Conservation (phyloP, 208 protist genomes). For the Blastocrithidia nonstop region DNA sequence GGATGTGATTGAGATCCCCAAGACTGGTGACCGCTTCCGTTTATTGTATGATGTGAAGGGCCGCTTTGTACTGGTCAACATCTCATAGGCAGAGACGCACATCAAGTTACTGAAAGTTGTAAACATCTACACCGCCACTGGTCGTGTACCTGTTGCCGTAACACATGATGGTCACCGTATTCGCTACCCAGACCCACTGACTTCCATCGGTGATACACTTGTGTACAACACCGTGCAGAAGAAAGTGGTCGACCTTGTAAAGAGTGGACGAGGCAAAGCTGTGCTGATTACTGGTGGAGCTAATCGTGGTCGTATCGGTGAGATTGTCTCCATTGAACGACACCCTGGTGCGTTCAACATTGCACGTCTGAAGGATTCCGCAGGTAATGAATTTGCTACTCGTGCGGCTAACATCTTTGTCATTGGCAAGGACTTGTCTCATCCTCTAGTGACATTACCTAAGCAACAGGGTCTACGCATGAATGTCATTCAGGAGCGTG, state of each 20-base stretch:
- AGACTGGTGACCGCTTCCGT: conserved; percentile 97
- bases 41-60: conserved; percentile 99
- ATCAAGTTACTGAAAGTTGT: conserved; percentile 96
- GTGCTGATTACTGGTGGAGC: conserved; percentile 95
- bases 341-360: conserved; percentile 96
- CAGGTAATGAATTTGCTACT: conserved; percentile 94
- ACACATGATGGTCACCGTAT: conserved; percentile 99
- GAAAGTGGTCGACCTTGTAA: conserved; percentile 87
- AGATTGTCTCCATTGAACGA: conserved; percentile 86
- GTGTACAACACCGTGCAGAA: conserved; percentile 94
- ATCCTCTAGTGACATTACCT: conserved; percentile 89
- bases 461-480: conserved; percentile 91
- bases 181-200: conserved; percentile 96
- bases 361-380: conserved; percentile 91
- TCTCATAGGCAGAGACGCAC: conserved; percentile 87
- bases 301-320: conserved; percentile 97
- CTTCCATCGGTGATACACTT: conserved; percentile 94
- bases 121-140: conserved; percentile 76
- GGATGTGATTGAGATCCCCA: conserved; percentile 95
- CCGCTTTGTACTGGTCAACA: conserved; percentile 93
- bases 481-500: conserved; percentile 78
- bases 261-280: conserved; percentile 87
- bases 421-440: conserved; percentile 90
- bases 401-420: conserved; percentile 97
- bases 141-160: conserved; percentile 92